Conservation (phyloP, 2,329 filamentous ascomycete genomes). For the Blastomyces silverae region DNA sequence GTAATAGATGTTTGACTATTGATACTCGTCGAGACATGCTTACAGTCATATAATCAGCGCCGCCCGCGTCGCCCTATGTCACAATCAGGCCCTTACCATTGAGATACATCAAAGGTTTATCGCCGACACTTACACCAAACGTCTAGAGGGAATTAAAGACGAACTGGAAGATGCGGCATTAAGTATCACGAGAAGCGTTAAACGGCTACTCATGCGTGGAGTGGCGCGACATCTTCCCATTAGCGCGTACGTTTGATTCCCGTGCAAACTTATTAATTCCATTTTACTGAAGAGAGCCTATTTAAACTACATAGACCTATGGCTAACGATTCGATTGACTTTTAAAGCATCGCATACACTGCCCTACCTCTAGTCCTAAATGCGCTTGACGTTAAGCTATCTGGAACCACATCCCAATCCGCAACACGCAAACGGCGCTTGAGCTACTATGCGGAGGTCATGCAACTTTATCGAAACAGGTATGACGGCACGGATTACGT, state of each 20-base stretch:
- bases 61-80: slow-evolving; percentile 42
- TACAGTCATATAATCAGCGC: slow-evolving; percentile 29
- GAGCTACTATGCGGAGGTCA: slow-evolving; percentile 43
- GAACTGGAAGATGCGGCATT: slow-evolving; percentile 44
- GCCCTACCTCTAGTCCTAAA: slow-evolving; percentile 36
- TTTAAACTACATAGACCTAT: neutral
- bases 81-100: slow-evolving; percentile 44
- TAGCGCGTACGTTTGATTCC: slow-evolving; percentile 38
- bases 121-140: slow-evolving; percentile 38
- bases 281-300: neutral
- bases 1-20: neutral
- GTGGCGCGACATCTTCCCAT: slow-evolving; percentile 45
- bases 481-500: slow-evolving; percentile 45
- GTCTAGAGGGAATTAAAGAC: slow-evolving; percentile 26
- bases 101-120: slow-evolving; percentile 34
- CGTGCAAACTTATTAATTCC: neutral
- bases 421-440: slow-evolving; percentile 42
- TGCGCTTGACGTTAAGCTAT: slow-evolving; percentile 37
- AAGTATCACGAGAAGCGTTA: slow-evolving; percentile 43
- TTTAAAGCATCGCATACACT: slow-evolving; percentile 30
- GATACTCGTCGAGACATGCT: neutral
- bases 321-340: slow-evolving; percentile 1
- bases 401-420: slow-evolving; percentile 32
- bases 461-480: slow-evolving; percentile 44
- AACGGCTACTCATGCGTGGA: slow-evolving; percentile 44